Base-by-base conservation (phyloP, 2,329 filamentous ascomycete genomes). In the Diplodia mutila region DNA sequence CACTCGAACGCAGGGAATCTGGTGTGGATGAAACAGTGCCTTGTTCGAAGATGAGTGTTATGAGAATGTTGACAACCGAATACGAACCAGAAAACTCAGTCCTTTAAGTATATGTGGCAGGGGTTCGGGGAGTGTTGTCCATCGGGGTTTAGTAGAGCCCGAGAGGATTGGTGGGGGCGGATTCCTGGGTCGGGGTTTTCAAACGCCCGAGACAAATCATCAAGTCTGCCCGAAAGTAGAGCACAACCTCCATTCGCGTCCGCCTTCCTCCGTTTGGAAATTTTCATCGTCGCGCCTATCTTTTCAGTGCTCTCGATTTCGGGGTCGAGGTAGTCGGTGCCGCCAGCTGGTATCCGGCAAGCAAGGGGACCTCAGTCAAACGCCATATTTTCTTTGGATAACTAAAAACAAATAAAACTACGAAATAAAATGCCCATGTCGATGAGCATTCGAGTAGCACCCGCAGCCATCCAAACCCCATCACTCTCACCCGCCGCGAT, bases 71-170 rank as follows among this genome's bases (percentile, higher is more conserved):
- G 4, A 18, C 16, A n/a, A 18, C 27, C 2, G 21, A 12, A 5
- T 4, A 1, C 27, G 8, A 9, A 12, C 27, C 27, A 54, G 25
- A 8, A 21, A 21, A 3, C 18, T n/a, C 25, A 11, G 7, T 3
- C 51, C 34, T 54, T 54, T 34, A 54, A 34, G 51, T 29, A 16
- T 21, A 54, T 4, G 51, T 23, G 14, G 51, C 16, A 32, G 25
- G 5, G n/a, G 8, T 54, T 34, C 7, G 25, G 7, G 18, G 27
- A n/a, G 6, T 34, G 29, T 54, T 34, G 51, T 54, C 27, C 18
- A 27, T 54, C 51, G 51, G 51, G 51, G 51, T 29, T 54, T 54
- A 54, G 23, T n/a, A 54, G 51, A 54, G 25, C 51, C 51, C 51
- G 51, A 54, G 51, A 21, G 23, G 51, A 27, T 32, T 54, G 7